Evolutionary conservation across 2,329 filamentous ascomycete genomes (phyloP), one percentile per base, ranked within the genome.

Genomic region (Arthrocladium fulminans): DNA sequence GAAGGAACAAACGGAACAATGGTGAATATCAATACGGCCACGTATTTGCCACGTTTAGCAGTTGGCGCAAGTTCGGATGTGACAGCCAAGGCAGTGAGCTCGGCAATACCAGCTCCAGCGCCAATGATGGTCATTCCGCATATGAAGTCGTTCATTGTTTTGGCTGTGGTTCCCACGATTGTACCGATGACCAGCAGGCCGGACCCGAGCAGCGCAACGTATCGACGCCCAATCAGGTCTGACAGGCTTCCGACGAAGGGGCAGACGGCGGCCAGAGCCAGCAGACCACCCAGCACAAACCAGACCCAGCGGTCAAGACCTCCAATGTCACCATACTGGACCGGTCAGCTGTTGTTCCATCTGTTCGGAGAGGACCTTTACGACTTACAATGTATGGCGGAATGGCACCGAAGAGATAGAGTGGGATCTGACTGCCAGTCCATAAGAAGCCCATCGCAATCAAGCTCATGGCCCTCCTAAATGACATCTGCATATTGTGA

Each of bases 51-150:
- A 37, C 83, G 75, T 61, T 83, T 77, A 13, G 74, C 68, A n/a
- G 78, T 77, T 1, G 83, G 83, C 0, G 80, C 83, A 51, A 85
- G 70, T 60, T 86, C 82, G 2, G 80, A 80, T 1, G 81, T 82
- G 17, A 75, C 82, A 22, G 82, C 80, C 6, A 86, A 67, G 2
- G 81, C 79, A 4, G 80, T 85, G 23, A 86, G 67, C 61, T 85
- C 81, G 55, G 80, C 80, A 52, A 85, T 74, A 9, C 82, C 82
- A 10, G 81, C 80, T 25, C 80, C 82, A 5, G 77, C 68, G 1
- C 82, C 82, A 10, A 80, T 73, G 53, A 85, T 70, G 1, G 74
- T 71, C 70, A 73, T 76, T 24, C 73, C 73, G 44, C 61, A 73
- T 55, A 56, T 56, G 53, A 81, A 81, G 22, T 67, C 64, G 54